Percentiles rank a stretch among this genome's conserved stretches.
Evolutionary conservation across 371 early-diverging fungal genomes (phyloP).

Genomic region (Mucor mucedo): DNA sequence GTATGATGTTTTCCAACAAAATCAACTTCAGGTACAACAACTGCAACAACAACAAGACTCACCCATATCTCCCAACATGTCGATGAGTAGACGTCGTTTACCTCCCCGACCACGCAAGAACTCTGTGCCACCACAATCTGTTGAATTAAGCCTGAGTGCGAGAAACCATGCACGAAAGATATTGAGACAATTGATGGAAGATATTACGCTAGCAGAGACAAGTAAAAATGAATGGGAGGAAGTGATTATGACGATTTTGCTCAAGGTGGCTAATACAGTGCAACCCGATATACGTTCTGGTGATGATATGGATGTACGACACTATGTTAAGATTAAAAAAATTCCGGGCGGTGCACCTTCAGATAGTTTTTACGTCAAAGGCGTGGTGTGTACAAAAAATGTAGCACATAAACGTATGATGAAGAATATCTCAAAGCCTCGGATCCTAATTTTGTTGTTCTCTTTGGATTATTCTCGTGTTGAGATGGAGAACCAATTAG

Average conservation of each 20-base stretch:
- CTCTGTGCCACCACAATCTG: conserved; percentile 56
- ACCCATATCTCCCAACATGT: background rate
- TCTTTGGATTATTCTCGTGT: conserved; percentile 87
- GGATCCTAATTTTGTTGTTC: conserved; percentile 86
- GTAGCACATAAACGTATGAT: conserved; percentile 92
- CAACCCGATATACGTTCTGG: conserved; percentile 75
- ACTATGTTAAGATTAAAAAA: conserved; percentile 93
- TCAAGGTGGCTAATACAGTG: conserved; percentile 73
- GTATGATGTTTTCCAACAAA: conserved; percentile 2
- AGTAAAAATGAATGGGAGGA: conserved; percentile 74
- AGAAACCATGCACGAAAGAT: conserved; percentile 68
- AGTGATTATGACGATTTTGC: conserved; percentile 72
- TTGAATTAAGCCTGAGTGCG: conserved; percentile 72
- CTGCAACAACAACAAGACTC: background rate
- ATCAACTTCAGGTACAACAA: background rate
- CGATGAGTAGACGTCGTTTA: conserved; percentile 15
- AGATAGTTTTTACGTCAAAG: conserved; percentile 85
- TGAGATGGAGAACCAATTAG: conserved; percentile 79
- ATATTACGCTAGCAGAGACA: conserved; percentile 32
- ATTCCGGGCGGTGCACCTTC: conserved; percentile 86
- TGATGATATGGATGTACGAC: conserved; percentile 88
- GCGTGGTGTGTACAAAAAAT: conserved; percentile 90
- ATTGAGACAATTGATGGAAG: conserved; percentile 60
- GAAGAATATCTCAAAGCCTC: conserved; percentile 66
- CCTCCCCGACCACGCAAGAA: conserved; percentile 48